phyloP scores from a whole-genome alignment of 2,329 filamentous ascomycete species.

The Monosporascus sp. region DNA sequence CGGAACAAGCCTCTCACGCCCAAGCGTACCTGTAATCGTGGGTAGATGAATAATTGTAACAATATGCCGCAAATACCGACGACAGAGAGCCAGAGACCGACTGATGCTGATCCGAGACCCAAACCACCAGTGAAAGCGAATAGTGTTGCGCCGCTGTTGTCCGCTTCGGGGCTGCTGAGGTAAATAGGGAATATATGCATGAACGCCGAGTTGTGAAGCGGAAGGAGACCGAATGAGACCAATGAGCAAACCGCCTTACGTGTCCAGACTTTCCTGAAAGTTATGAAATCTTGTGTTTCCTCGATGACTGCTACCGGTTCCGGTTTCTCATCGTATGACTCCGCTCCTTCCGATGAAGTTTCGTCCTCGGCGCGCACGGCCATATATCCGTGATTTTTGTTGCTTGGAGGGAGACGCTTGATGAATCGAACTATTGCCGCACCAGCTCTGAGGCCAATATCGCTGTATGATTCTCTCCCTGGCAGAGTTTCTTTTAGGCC shows the following conservation, averaged over 20 bases:
- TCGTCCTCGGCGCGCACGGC: constrained; percentile 12
- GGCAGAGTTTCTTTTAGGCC: constrained; percentile 33
- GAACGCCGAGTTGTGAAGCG: constrained; percentile 60
- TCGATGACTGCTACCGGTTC: constrained; percentile 3
- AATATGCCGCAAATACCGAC: constrained; percentile 57
- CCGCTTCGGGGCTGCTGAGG: constrained; percentile 49
- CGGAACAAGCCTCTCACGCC: constrained; percentile 56
- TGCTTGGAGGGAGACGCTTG: constrained; percentile 6
- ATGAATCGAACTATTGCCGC: constrained; percentile 8
- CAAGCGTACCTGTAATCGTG: constrained; percentile 49
- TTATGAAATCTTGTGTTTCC: constrained; percentile 1
- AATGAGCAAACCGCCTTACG: constrained; percentile 28
- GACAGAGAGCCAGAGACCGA: constrained; percentile 44
- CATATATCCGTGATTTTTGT: constrained; percentile 8
- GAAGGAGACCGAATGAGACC: constrained; percentile 41
- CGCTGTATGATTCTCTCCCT: constrained; percentile 20
- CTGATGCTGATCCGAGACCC: constrained; percentile 37
- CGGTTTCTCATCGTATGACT: constrained; percentile 11
- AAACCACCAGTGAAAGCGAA: constrained; percentile 55
- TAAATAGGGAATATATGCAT: constrained; percentile 59
- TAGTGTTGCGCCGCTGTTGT: constrained; percentile 29
- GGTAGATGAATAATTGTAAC: constrained; percentile 58
- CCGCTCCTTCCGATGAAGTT: constrained; percentile 9
- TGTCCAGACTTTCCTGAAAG: constrained; percentile 23
- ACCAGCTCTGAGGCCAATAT: constrained; percentile 14